Percentiles rank a stretch among this genome's conserved stretches.
Evolutionary conservation across 495 filamentous ascomycete species (phyloP).

Genomic region (Cladorrhinum samala): DNA sequence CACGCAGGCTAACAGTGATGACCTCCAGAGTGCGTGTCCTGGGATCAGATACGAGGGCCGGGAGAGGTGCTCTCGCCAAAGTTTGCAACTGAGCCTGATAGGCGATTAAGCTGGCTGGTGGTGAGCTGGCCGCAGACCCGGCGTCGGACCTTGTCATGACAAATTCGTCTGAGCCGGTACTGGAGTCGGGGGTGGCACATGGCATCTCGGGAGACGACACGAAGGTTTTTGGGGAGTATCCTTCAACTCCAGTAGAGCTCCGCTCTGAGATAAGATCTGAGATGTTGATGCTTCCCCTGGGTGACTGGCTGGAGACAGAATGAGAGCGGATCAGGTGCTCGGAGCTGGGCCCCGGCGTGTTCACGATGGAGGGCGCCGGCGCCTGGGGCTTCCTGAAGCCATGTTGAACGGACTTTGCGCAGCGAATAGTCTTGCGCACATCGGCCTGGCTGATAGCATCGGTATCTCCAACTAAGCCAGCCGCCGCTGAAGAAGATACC

Average conservation of each 20-base stretch:
- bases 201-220: slow-evolving; percentile 12
- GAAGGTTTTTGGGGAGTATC: background rate
- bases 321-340: background rate
- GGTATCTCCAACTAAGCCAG: slow-evolving; percentile 1
- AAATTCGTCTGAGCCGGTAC: slow-evolving; percentile 12
- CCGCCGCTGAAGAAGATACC: slow-evolving; percentile 8
- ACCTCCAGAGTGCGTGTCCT: slow-evolving; percentile 19
- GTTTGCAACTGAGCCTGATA: slow-evolving; percentile 20
- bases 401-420: slow-evolving; percentile 16
- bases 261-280: slow-evolving; percentile 19
- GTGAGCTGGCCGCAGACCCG: slow-evolving; percentile 8
- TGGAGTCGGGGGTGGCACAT: slow-evolving; percentile 15
- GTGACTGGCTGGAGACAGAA: background rate
- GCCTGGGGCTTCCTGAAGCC: slow-evolving; percentile 7
- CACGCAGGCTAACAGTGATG: slow-evolving; percentile 22
- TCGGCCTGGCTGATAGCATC: slow-evolving; percentile 22
- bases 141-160: background rate
- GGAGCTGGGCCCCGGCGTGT: background rate
- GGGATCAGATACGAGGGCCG: slow-evolving; percentile 13
- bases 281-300: slow-evolving; percentile 19
- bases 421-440: slow-evolving; percentile 18
- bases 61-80: slow-evolving; percentile 18
- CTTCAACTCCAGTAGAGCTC: slow-evolving; percentile 3
- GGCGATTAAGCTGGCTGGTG: slow-evolving; percentile 11
- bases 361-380: background rate